Conservation (phyloP, 2,329 filamentous ascomycete genomes). For the Xylariaceae sp. region DNA sequence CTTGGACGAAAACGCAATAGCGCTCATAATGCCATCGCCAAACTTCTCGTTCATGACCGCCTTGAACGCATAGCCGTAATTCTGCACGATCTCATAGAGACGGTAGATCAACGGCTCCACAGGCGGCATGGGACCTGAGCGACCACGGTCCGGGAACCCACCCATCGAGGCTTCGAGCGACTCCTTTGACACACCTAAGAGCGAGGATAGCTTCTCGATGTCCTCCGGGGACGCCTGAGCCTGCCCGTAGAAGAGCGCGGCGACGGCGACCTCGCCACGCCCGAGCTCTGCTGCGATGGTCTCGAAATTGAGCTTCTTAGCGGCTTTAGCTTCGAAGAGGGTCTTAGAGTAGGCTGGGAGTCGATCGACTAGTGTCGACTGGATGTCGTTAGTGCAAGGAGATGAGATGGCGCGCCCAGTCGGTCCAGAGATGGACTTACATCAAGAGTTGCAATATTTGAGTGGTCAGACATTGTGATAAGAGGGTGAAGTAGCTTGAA, state of each 20-base stretch:
- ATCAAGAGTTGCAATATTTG: conserved; percentile 28
- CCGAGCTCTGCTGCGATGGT: conserved; percentile 68
- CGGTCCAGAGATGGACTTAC: conserved; percentile 23
- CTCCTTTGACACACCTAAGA: conserved; percentile 58
- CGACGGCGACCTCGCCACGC: conserved; percentile 78
- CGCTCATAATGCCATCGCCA: conserved; percentile 93
- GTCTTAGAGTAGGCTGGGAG: conserved; percentile 68
- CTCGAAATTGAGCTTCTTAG: conserved; percentile 73
- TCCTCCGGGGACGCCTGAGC: conserved; percentile 70
- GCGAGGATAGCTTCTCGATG: conserved; percentile 56
- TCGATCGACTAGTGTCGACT: conserved; percentile 63
- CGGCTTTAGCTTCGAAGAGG: conserved; percentile 78
- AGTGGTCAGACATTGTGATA: conserved; percentile 22
- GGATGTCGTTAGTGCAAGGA: conserved; percentile 6
- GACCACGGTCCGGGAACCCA: conserved; percentile 77
- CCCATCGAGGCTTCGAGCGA: conserved; percentile 59
- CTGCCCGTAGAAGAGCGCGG: conserved; percentile 89
- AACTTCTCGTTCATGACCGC: conserved; percentile 94
- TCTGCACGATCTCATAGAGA: conserved; percentile 91
- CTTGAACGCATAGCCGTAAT: conserved; percentile 96
- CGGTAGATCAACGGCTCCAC: conserved; percentile 85
- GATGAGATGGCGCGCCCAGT: neutral
- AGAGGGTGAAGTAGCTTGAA: neutral
- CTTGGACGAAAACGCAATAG: conserved; percentile 84
- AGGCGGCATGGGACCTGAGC: conserved; percentile 76